These are phyloP conservation scores for Sphaceloma murrayae DNA, from an alignment of 2,329 filamentous ascomycete species.

Conservation along the genomic window DNA sequence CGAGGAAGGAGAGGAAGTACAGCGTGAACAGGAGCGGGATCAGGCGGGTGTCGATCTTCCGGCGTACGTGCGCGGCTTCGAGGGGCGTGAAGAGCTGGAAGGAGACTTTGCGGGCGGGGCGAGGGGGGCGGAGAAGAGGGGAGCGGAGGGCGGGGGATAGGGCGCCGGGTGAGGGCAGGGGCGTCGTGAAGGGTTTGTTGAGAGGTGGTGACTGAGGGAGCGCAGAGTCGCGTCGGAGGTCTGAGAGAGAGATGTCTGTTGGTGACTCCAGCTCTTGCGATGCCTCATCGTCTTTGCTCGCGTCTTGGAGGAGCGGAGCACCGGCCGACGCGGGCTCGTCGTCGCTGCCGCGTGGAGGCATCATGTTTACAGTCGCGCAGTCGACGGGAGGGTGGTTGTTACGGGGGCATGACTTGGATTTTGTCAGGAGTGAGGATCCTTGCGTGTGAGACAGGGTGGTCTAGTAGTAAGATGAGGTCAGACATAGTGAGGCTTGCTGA, in stretches of 20 bases:
- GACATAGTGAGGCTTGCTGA: not conserved
- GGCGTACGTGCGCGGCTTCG: constrained; percentile 61
- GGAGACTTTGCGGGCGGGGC: not conserved
- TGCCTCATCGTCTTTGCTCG: not conserved
- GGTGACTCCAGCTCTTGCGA: not conserved
- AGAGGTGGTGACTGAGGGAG: not conserved
- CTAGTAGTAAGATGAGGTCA: constrained; percentile 3
- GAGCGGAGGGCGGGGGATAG: constrained; percentile 2
- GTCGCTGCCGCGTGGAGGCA: constrained; percentile 7
- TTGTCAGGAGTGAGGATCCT: constrained; percentile 2
- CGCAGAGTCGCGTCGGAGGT: not conserved
- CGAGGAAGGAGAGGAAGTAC: constrained; percentile 77
- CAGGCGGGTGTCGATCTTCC: constrained; percentile 65
- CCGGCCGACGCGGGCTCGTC: constrained; percentile 1
- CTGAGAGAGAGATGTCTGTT: not conserved
- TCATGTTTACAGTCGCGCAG: not conserved
- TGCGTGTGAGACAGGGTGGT: not conserved
- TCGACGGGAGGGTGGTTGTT: not conserved
- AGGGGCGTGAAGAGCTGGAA: constrained; percentile 51
- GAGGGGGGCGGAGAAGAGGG: not conserved
- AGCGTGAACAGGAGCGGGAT: constrained; percentile 73
- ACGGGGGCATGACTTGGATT: constrained; percentile 1
- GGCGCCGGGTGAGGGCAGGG: not conserved
- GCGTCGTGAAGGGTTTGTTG: not conserved
- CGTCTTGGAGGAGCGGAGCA: not conserved